Percentiles rank a stretch among this genome's conserved stretches.
phyloP scores from a whole-genome alignment of 2,329 filamentous ascomycete genomes.

The Pyrenochaeta sp. region DNA sequence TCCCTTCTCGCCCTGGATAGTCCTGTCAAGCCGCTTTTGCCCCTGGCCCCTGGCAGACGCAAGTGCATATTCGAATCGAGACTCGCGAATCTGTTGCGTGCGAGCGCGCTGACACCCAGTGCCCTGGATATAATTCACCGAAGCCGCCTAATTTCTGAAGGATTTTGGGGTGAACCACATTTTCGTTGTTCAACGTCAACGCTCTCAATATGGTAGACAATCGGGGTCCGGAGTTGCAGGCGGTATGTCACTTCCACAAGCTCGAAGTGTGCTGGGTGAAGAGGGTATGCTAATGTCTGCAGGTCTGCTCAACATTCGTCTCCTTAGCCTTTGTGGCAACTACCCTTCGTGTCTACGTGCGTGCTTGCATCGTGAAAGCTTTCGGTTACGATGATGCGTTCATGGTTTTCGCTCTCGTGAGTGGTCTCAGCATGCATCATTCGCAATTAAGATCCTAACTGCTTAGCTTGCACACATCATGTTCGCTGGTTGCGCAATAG shows the following conservation, averaged over 20 bases:
- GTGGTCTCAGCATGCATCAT: not conserved
- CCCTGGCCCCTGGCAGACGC: slow-evolving; percentile 15
- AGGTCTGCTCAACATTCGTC: slow-evolving; percentile 50
- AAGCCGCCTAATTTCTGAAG: slow-evolving; percentile 11
- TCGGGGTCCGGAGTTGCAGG: slow-evolving; percentile 42
- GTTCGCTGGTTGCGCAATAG: slow-evolving; percentile 42
- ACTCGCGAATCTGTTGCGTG: slow-evolving; percentile 12
- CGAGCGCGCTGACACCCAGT: slow-evolving; percentile 8
- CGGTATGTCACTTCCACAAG: slow-evolving; percentile 30
- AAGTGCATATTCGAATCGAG: slow-evolving; percentile 7
- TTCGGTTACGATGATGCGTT: slow-evolving; percentile 48
- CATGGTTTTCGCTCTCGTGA: slow-evolving; percentile 43
- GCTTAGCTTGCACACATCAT: slow-evolving; percentile 35
- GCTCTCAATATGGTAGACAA: slow-evolving; percentile 36
- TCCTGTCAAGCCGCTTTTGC: slow-evolving; percentile 6
- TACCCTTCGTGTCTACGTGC: slow-evolving; percentile 53
- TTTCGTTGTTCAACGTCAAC: slow-evolving; percentile 8
- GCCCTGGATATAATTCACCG: slow-evolving; percentile 26
- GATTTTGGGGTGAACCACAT: slow-evolving; percentile 25
- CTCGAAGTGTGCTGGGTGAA: not conserved
- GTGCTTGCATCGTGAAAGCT: slow-evolving; percentile 50
- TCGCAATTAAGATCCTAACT: slow-evolving; percentile 5
- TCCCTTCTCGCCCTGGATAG: not conserved
- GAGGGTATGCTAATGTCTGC: slow-evolving; percentile 10
- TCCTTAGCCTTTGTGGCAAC: slow-evolving; percentile 51